Evolutionary conservation across 805 yeast species (phyloP).

Genomic region (Nakazawaea laoshanensis): DNA sequence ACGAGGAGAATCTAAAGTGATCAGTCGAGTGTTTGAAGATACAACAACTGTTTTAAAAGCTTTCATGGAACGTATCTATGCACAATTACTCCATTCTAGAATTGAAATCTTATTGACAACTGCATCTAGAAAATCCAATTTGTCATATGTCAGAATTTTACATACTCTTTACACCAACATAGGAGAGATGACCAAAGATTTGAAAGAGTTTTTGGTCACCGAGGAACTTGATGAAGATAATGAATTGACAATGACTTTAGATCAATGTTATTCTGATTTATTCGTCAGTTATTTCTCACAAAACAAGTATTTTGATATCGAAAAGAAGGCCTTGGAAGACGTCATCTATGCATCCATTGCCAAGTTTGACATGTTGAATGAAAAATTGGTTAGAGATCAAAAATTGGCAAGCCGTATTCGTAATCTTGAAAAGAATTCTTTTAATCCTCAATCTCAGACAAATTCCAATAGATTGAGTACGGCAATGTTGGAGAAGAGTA

Average conservation of each 20-base stretch:
- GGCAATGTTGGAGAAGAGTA: slow-evolving; percentile 26
- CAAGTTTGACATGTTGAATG: slow-evolving; percentile 32
- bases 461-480: slow-evolving; percentile 17
- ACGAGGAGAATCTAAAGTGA: slow-evolving; percentile 64
- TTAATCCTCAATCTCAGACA: slow-evolving; percentile 11
- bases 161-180: slow-evolving; percentile 57
- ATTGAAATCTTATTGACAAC: slow-evolving; percentile 50
- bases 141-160: slow-evolving; percentile 70
- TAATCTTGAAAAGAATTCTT: slow-evolving; percentile 15
- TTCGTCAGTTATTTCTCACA: slow-evolving; percentile 65
- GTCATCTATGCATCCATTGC: slow-evolving; percentile 36
- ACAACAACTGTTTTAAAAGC: slow-evolving; percentile 58
- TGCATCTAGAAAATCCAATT: slow-evolving; percentile 52
- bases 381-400: slow-evolving; percentile 26
- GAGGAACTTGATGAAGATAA: slow-evolving; percentile 39
- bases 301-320: slow-evolving; percentile 60
- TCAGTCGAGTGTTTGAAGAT: slow-evolving; percentile 64
- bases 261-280: slow-evolving; percentile 64
- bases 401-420: slow-evolving; percentile 21
- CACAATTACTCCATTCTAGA: slow-evolving; percentile 55
- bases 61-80: slow-evolving; percentile 69
- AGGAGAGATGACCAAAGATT: slow-evolving; percentile 51
- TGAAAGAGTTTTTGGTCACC: slow-evolving; percentile 49
- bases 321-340: slow-evolving; percentile 58
- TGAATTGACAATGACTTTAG: slow-evolving; percentile 40